Evolutionary conservation across 164 flowering plant species (phyloP), one percentile per base, ranked within the genome.

Genomic region (Vitis labrusca): DNA sequence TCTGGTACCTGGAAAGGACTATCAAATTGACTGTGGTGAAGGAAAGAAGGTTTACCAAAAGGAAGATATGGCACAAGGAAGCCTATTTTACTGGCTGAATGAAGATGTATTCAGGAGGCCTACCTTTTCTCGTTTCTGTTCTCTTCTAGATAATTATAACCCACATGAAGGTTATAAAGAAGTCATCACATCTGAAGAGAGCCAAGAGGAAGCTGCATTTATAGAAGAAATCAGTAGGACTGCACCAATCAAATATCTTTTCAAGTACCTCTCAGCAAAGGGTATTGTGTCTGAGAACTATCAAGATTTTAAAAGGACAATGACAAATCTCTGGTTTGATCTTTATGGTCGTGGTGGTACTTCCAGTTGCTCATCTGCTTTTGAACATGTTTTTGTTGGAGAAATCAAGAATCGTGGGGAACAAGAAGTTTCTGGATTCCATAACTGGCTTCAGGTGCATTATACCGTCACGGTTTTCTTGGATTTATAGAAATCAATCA

Each of bases 361-460:
- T 59, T 90, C 89, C 44, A 74, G 89, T 66, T 73, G 78, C 66
- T 94, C 99, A 53, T 94, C 97, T 61, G 94, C 98, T 67, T 95
- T 92, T 76, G 99, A 95, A 66, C 99, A 95, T 84, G 99, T 95
- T 64, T 95, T 95, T 78, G 99, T 95, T 67, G 99, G 99, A 50
- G 99, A 95, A 83, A 86, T 95, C 79, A 95, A 92, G 81, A 80
- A 83, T 23, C 73, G 75, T 5, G 94, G 84, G 61, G 96, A 87
- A 72, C 73, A 87, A 67, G 84, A 86, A 81, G 96, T 95, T 65
- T 88, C 93, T 44, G 99, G 99, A 58, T 95, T 95, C 77, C 98
- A 93, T 73, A 95, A 95, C 75, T 93, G 99, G 99, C 84, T 95
- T 84, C 99, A 95, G 97, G 99, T 90, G 56, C 32, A 58, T 37